Evolutionary conservation across 441 rosid genomes (phyloP).

Genomic region (Sinapis alba): DNA sequence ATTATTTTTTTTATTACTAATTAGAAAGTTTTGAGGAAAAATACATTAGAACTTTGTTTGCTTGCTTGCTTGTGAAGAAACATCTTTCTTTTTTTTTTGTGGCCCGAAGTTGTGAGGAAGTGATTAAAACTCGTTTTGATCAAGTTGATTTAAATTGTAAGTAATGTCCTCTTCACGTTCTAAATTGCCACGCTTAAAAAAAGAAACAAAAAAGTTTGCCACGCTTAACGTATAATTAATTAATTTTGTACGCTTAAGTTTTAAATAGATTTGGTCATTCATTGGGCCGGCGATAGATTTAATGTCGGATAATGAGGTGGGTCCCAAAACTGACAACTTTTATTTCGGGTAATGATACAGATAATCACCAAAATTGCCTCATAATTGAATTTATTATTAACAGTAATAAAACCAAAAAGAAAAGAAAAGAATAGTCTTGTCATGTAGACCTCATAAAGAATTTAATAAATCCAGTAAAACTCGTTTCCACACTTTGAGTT

Average conservation of each 20-base stretch:
- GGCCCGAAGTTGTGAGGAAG: background rate
- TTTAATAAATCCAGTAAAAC: constrained; percentile 4
- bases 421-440: background rate
- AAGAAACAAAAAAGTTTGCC: background rate
- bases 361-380: background rate
- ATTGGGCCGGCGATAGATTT: constrained; percentile 15
- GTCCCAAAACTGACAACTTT: constrained; percentile 28
- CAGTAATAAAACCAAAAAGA: background rate
- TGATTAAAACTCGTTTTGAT: background rate
- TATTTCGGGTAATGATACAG: background rate
- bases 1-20: background rate
- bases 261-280: background rate
- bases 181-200: background rate
- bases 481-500: background rate
- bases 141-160: background rate
- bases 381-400: background rate
- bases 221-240: constrained; percentile 1
- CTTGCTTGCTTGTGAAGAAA: background rate
- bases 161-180: constrained; percentile 6
- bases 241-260: background rate
- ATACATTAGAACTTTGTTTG: background rate
- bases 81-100: background rate
- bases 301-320: constrained; percentile 1
- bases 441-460: background rate
- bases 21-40: background rate